phyloP scores from a whole-genome alignment of 495 filamentous ascomycete genomes.

The Tirmania nivea region DNA sequence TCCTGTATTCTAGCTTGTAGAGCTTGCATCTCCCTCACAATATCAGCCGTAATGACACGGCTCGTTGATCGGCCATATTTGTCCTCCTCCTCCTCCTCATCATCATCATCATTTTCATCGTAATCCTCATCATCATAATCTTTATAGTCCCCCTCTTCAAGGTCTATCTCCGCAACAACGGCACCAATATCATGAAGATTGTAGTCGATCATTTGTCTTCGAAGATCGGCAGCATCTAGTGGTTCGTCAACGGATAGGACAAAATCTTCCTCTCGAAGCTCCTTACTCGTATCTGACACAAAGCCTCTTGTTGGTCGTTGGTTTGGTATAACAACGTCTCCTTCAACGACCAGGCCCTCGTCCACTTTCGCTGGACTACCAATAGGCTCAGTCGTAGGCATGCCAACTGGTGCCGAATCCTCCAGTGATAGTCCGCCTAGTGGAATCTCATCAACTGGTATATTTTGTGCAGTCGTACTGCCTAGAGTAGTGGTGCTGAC shows the following conservation, averaged over 20 bases:
- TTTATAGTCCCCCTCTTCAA: constrained; percentile 51
- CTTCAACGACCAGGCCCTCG: too few species aligned
- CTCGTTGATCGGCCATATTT: constrained; percentile 43
- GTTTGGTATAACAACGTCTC: too few species aligned
- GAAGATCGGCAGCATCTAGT: constrained; percentile 53
- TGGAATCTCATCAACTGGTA: too few species aligned
- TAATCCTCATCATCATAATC: constrained; percentile 17
- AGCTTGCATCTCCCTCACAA: constrained; percentile 58
- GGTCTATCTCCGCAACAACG: constrained; percentile 77
- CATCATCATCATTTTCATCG: too few species aligned
- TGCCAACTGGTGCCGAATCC: too few species aligned
- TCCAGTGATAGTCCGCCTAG: too few species aligned
- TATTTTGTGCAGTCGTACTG: not conserved
- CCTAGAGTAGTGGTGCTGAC: not conserved
- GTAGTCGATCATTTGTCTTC: constrained; percentile 83
- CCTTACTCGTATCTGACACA: not conserved
- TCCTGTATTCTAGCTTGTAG: constrained; percentile 39
- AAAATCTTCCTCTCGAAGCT: constrained; percentile 5
- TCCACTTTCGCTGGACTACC: too few species aligned
- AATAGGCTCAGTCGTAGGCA: too few species aligned
- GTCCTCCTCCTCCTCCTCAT: constrained; percentile 35
- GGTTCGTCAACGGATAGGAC: constrained; percentile 35
- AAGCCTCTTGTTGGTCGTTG: too few species aligned
- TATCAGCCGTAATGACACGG: constrained; percentile 42
- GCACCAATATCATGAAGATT: constrained; percentile 61